Evolutionary conservation across 1,284 basidiomycete genomes (phyloP), one percentile per base, ranked within the genome.

Genomic region (Apiotrichum gamsii): DNA sequence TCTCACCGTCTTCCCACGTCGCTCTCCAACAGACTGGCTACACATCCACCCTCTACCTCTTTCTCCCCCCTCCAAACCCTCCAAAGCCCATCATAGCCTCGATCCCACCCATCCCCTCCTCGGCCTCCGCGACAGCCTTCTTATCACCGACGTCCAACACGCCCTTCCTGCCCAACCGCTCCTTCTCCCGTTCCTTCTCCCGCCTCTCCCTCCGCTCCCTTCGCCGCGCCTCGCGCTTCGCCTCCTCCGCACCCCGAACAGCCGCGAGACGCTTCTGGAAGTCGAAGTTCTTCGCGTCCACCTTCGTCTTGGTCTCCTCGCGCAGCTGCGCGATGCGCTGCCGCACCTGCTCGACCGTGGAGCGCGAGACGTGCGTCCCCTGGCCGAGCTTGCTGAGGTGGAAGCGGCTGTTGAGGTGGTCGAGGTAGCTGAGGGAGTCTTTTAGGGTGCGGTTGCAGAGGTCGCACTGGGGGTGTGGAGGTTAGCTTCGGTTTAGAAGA

Each of bases 381-480:
- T 98, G 95, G 18, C 94, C 95, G n/a, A 98, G 68, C 25, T 80
- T 80, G 39, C 51, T 49, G 14, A 98, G 76, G 77, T 98, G 95
- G 52, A 83, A 82, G 74, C 91, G 80, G 39, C 88, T 84, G 71
- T 98, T 99, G 48, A 99, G 82, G 69, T 99, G 95, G 69, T 98
- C 94, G 41, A 99, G 76, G 68, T 97, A 98, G 2, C 83, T 87
- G 21, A 85, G 79, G 51, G 84, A 93, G 66, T 98, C 94, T 72
- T 95, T 96, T 72, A 90, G 88, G 18, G 87, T 95, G 57, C 89
- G 77, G 59, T 82, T 85, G 68, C 91, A 96, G 9, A 85, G 75
- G 62, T 93, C 90, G 63, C 91, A 96, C 72, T 73, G 49, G 14
- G 15, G n/a, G 25, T 6, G 8, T 28, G 25, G n/a, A n/a, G 8